Evolutionary conservation across 192 early-diverging fungal genomes (phyloP).

Genomic region (Umbelopsis sp.): DNA sequence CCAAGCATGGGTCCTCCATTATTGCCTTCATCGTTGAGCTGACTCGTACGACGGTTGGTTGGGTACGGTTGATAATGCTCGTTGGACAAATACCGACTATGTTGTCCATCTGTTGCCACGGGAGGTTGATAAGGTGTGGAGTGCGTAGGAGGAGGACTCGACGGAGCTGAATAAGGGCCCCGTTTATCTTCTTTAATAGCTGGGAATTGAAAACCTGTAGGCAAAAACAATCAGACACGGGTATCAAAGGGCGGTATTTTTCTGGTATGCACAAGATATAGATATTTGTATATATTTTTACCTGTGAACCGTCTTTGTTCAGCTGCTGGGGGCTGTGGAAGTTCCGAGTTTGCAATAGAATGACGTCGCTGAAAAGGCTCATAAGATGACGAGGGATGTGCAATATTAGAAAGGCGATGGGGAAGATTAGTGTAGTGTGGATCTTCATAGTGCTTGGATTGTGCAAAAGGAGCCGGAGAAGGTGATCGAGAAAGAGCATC

Average conservation of each 20-base stretch:
- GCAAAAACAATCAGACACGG: not conserved
- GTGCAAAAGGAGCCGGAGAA: conserved; percentile 34
- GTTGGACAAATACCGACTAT: not conserved
- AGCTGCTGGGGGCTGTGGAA: not conserved
- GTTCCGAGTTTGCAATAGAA: conserved; percentile 40
- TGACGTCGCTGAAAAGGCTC: conserved; percentile 43
- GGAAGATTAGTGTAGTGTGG: conserved; percentile 4
- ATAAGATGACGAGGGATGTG: conserved; percentile 25
- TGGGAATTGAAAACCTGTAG: conserved; percentile 28
- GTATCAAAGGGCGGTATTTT: no score
- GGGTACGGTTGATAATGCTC: conserved; percentile 18
- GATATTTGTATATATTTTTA: not conserved
- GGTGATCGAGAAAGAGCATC: conserved; percentile 39
- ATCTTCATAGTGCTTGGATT: conserved; percentile 18
- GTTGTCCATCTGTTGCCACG: not conserved
- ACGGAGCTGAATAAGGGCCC: conserved; percentile 38
- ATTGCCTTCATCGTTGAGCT: conserved; percentile 13
- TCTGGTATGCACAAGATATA: no score
- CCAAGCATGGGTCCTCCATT: conserved; percentile 19
- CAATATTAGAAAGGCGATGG: not conserved
- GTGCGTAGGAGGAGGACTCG: conserved; percentile 37
- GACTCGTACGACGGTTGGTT: conserved; percentile 15
- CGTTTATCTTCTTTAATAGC: conserved; percentile 38
- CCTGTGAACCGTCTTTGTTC: not conserved
- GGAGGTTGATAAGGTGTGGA: conserved; percentile 11